phyloP scores from a whole-genome alignment of 2,329 filamentous ascomycete species.

The Sporothrix brunneoviolacea region DNA sequence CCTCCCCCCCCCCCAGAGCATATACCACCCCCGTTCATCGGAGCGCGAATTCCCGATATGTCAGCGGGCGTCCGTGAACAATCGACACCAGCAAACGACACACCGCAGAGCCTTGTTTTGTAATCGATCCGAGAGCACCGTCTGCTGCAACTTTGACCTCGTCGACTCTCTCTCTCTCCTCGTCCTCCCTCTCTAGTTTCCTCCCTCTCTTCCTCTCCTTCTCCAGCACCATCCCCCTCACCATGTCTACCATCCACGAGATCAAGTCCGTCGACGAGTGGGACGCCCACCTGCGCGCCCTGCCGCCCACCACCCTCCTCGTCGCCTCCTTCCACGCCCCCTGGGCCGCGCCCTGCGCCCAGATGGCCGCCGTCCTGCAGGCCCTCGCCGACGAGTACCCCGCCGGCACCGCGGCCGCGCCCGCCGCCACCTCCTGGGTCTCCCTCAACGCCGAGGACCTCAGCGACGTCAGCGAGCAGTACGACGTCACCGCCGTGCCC shows the following conservation, averaged over 20 bases:
- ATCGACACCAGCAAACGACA: neutral
- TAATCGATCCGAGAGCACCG: neutral
- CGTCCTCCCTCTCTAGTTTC: neutral
- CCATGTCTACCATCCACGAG: constrained; percentile 71
- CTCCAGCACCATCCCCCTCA: constrained; percentile 20
- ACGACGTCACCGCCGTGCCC: constrained; percentile 91
- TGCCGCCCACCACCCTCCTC: constrained; percentile 65
- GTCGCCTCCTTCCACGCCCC: constrained; percentile 93
- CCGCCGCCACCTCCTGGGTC: constrained; percentile 65
- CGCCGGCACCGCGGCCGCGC: constrained; percentile 37
- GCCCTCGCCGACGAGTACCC: constrained; percentile 84
- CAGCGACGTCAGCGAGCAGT: constrained; percentile 82
- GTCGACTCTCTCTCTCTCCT: neutral
- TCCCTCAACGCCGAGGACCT: constrained; percentile 92
- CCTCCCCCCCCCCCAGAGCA: neutral
- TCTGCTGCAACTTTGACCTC: no score
- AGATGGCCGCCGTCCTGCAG: constrained; percentile 82
- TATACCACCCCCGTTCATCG: constrained; percentile 14
- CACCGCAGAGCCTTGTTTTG: neutral
- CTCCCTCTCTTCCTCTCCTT: neutral
- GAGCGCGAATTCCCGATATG: constrained; percentile 14
- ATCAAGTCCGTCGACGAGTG: constrained; percentile 70
- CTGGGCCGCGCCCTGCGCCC: constrained; percentile 92
- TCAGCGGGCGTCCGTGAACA: constrained; percentile 10
- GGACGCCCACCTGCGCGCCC: constrained; percentile 57